Evolutionary conservation across 2,329 filamentous ascomycete genomes (phyloP).

Genomic region (Trichoderma pleuroti): DNA sequence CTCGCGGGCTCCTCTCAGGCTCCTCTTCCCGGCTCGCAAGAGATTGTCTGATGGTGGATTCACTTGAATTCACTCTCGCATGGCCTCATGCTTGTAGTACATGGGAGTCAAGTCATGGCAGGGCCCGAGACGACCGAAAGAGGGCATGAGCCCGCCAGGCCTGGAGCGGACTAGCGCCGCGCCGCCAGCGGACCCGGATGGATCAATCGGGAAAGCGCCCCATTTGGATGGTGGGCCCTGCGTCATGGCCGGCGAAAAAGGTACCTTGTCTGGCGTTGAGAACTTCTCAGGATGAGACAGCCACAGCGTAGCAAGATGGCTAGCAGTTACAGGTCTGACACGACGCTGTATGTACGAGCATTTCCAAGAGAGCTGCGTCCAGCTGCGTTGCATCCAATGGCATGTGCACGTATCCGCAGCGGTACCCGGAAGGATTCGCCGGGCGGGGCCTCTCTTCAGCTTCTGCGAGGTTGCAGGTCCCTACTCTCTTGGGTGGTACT

Average conservation of each 20-base stretch:
- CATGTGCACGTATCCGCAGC: background rate
- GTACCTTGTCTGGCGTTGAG: background rate
- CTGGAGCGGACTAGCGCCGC: background rate
- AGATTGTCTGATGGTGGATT: background rate
- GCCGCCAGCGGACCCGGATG: background rate
- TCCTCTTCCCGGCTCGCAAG: background rate
- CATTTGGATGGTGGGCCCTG: background rate
- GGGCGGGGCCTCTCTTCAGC: background rate
- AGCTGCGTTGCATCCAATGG: background rate
- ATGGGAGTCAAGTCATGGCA: background rate
- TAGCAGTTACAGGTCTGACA: background rate
- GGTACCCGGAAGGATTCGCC: background rate
- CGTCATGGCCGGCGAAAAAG: background rate
- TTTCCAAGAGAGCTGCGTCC: background rate
- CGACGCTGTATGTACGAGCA: background rate
- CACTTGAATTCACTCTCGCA: background rate
- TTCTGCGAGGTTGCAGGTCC: background rate
- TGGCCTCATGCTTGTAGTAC: background rate
- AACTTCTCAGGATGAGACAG: background rate
- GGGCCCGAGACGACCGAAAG: background rate
- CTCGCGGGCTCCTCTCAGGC: background rate
- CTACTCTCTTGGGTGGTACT: background rate
- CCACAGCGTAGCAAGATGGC: background rate
- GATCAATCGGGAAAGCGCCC: conserved; percentile 5
- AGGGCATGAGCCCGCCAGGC: background rate